Evolutionary conservation across 176 grass and related monocot genomes (phyloP).

Genomic region (Avena sativa): DNA sequence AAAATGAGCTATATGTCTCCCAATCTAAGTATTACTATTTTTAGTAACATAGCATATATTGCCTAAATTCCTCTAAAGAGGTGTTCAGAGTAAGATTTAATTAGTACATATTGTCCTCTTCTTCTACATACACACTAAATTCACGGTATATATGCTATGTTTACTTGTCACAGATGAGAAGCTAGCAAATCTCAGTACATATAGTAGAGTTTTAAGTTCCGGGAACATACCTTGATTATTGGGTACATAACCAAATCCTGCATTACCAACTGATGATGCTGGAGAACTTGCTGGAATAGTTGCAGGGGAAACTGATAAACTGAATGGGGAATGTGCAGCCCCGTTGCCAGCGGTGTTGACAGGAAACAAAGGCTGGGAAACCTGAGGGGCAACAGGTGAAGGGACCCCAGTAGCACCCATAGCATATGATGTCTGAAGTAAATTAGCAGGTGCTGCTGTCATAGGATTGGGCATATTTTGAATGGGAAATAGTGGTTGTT

Average conservation of each 20-base stretch:
- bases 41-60: background rate
- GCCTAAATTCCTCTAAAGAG: background rate
- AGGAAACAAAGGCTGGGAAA: slow-evolving; percentile 91
- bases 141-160: background rate
- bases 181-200: background rate
- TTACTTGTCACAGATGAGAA: background rate
- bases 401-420: slow-evolving; percentile 63
- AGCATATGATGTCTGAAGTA: slow-evolving; percentile 64
- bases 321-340: slow-evolving; percentile 56
- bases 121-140: slow-evolving; percentile 17
- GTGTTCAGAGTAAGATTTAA: background rate
- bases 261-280: slow-evolving; percentile 39
- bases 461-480: slow-evolving; percentile 78
- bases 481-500: slow-evolving; percentile 90
- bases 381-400: slow-evolving; percentile 57
- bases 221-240: slow-evolving; percentile 71
- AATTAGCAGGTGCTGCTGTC: slow-evolving; percentile 57
- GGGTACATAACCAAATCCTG: slow-evolving; percentile 54
- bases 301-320: slow-evolving; percentile 48
- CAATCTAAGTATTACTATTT: slow-evolving; percentile 9
- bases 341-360: slow-evolving; percentile 69
- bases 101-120: background rate
- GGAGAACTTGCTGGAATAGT: slow-evolving; percentile 64
- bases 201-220: background rate
- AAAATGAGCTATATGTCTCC: background rate